A percentile compares a stretch with the other conserved stretches of the same genome.
Conservation (phyloP, 768 basidiomycete species). For the Symmetrospora coprosmae region DNA sequence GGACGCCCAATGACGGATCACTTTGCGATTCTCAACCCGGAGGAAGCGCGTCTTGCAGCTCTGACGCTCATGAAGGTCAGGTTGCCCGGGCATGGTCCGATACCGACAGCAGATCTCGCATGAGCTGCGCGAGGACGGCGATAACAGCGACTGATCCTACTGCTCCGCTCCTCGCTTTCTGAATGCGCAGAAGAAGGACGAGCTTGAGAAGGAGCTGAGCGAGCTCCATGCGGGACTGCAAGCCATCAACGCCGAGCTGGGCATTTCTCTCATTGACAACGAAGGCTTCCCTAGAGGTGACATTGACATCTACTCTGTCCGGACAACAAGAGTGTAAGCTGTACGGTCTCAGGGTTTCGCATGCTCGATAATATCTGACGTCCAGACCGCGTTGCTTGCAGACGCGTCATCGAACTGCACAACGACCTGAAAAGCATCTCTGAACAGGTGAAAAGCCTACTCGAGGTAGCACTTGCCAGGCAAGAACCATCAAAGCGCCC, state of each 20-base stretch:
- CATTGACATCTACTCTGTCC: slow-evolving; percentile 17
- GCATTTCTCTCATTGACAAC: slow-evolving; percentile 1
- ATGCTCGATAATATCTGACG: background rate
- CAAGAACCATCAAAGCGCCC: background rate
- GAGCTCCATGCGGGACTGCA: slow-evolving; percentile 4
- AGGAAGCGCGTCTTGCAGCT: no score
- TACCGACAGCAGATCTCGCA: no score
- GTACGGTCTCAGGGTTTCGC: no score
- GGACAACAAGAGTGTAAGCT: slow-evolving; percentile 15
- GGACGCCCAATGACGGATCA: no score
- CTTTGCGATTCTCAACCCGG: no score
- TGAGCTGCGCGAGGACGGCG: no score
- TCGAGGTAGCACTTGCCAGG: slow-evolving; percentile 1
- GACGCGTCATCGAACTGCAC: slow-evolving; percentile 12
- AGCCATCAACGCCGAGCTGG: background rate
- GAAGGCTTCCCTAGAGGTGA: slow-evolving; percentile 18
- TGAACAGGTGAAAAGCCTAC: slow-evolving; percentile 3
- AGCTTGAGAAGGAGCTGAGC: slow-evolving; percentile 4
- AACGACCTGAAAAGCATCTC: slow-evolving; percentile 12
- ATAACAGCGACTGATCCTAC: no score
- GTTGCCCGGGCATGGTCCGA: no score
- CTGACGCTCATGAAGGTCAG: no score
- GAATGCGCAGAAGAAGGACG: slow-evolving; percentile 19
- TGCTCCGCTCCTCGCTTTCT: no score
- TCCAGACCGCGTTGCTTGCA: background rate